phyloP scores from a whole-genome alignment of 805 yeast species.

The Saturnispora saitoi region DNA sequence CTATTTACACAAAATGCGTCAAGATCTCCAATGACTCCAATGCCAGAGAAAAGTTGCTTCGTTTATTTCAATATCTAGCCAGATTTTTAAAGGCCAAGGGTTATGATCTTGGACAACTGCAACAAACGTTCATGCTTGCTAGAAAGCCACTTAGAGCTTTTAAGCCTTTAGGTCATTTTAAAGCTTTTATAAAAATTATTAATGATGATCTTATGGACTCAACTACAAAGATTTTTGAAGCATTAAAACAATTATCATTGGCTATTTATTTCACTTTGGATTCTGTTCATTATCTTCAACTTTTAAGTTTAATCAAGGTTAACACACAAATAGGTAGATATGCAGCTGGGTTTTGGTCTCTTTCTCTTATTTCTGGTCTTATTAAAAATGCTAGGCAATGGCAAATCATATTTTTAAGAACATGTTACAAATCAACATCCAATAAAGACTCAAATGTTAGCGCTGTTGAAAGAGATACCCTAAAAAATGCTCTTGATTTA shows the following conservation, averaged over 20 bases:
- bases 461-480: constrained; percentile 45
- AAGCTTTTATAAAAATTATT: constrained; percentile 56
- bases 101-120: constrained; percentile 1
- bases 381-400: constrained; percentile 49
- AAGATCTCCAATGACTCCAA: constrained; percentile 54
- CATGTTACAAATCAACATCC: constrained; percentile 5
- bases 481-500: constrained; percentile 71
- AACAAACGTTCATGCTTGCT: constrained; percentile 7
- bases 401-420: constrained; percentile 30
- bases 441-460: constrained; percentile 20
- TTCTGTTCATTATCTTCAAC: constrained; percentile 39
- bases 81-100: constrained; percentile 25
- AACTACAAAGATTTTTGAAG: constrained; percentile 40
- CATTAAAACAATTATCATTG: constrained; percentile 51
- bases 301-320: constrained; percentile 1
- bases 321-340: constrained; percentile 42
- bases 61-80: constrained; percentile 72
- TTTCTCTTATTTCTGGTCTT: constrained; percentile 58
- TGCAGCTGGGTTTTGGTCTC: constrained; percentile 69
- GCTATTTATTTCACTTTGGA: constrained; percentile 58
- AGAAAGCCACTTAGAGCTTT: constrained; percentile 81
- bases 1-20: constrained; percentile 53
- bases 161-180: constrained; percentile 68
- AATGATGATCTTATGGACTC: constrained; percentile 66
- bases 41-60: constrained; percentile 74